These are phyloP conservation scores for Cyanidioschyzon merolae DNA, from an alignment of 23 red algal species.

Conservation along the genomic window DNA sequence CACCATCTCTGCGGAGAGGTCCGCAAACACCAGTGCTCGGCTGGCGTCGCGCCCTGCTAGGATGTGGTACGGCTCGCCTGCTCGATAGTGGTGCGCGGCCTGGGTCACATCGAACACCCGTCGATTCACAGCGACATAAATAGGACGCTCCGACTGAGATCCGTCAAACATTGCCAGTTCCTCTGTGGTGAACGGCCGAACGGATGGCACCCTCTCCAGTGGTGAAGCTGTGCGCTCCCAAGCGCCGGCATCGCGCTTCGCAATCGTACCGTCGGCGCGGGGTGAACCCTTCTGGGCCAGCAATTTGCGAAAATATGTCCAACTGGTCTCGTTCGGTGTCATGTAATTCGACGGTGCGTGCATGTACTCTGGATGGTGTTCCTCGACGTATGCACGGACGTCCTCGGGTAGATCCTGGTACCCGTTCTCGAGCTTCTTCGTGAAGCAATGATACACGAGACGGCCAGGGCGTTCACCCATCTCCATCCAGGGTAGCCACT, in stretches of 20 bases:
- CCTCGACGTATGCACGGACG: constrained; percentile 43
- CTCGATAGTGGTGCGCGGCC: constrained; percentile 59
- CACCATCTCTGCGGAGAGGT: constrained; percentile 37
- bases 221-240: not conserved
- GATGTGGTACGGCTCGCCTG: constrained; percentile 70
- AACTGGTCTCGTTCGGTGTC: constrained; percentile 79
- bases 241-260: not conserved
- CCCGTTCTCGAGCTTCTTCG: constrained; percentile 45
- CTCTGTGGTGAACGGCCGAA: constrained; percentile 29
- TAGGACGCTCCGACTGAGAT: constrained; percentile 13
- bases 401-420: constrained; percentile 46
- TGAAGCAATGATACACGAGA: constrained; percentile 78
- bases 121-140: constrained; percentile 46
- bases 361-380: constrained; percentile 40
- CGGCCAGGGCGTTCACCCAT: constrained; percentile 70
- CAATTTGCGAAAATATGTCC: constrained; percentile 90
- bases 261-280: constrained; percentile 56
- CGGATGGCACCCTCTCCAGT: not conserved
- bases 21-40: constrained; percentile 47
- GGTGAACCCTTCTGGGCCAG: constrained; percentile 38
- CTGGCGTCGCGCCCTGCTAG: constrained; percentile 70
- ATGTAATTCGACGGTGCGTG: constrained; percentile 51
- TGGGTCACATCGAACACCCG: constrained; percentile 70
- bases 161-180: constrained; percentile 41
- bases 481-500: constrained; percentile 94